phyloP scores from a whole-genome alignment of 306 rosid genomes.

The Quercus rubra region DNA sequence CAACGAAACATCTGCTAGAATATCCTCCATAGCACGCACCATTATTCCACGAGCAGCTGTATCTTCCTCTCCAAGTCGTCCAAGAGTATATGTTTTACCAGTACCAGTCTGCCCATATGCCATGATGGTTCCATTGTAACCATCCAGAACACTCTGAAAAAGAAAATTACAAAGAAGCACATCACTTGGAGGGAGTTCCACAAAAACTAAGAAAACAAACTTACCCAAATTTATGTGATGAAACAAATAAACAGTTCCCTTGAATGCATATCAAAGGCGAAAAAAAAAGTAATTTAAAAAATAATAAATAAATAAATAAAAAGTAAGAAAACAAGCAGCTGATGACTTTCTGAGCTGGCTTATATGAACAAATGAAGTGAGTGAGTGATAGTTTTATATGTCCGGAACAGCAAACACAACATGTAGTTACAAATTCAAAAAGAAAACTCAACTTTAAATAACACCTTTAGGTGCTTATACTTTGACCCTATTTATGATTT shows the following conservation, averaged over 20 bases:
- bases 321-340: not conserved
- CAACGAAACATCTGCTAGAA: conserved; percentile 67
- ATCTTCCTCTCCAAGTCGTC: conserved; percentile 97
- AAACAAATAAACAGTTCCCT: conserved; percentile 1
- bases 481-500: not conserved
- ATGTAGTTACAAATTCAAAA: not conserved
- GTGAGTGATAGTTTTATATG: not conserved
- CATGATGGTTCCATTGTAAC: conserved; percentile 97
- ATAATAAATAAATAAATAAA: not conserved
- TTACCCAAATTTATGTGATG: not conserved
- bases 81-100: conserved; percentile 96
- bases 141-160: conserved; percentile 87
- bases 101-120: conserved; percentile 99
- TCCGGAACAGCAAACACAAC: not conserved
- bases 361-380: not conserved
- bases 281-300: not conserved
- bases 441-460: not conserved
- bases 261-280: conserved; percentile 4
- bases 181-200: conserved; percentile 27
- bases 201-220: conserved; percentile 10
- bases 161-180: conserved; percentile 25
- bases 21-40: conserved; percentile 99
- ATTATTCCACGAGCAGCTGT: conserved; percentile 98
- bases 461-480: not conserved
- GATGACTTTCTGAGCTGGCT: not conserved